Conservation (phyloP, 345 rosid species). For the Reutealis trisperma region DNA sequence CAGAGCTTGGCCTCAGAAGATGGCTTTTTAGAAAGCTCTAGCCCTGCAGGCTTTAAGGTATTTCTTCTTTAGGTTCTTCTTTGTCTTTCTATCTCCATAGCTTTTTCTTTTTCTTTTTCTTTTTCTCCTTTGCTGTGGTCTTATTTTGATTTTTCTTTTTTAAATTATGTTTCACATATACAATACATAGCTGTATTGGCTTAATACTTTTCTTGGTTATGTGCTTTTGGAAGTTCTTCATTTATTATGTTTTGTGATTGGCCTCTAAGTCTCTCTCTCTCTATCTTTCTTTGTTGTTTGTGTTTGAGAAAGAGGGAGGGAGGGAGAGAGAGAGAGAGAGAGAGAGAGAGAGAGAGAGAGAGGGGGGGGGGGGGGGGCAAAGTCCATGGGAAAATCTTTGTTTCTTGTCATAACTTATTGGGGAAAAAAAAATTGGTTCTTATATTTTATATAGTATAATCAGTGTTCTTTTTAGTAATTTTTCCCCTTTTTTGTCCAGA, state of each 20-base stretch:
- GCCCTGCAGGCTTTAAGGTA: conserved; percentile 91
- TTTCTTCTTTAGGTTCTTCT: conserved; percentile 13
- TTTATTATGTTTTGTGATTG: too few species aligned
- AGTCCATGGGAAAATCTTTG: not conserved
- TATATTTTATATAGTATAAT: not conserved
- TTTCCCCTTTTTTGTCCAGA: conserved; percentile 42
- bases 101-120: not conserved
- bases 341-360: too few species aligned
- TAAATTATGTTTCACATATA: not conserved
- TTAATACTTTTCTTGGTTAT: too few species aligned
- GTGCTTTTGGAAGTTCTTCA: too few species aligned
- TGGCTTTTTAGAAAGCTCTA: conserved; percentile 90
- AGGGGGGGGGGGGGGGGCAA: too few species aligned
- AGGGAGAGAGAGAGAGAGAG: too few species aligned
- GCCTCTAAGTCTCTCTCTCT: too few species aligned
- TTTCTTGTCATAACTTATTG: not conserved
- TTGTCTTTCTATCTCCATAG: not conserved
- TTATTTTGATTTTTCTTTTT: too few species aligned
- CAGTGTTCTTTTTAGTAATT: not conserved
- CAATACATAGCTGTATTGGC: not conserved
- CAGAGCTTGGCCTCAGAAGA: conserved; percentile 90
- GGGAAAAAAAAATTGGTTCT: too few species aligned
- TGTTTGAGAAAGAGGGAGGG: too few species aligned
- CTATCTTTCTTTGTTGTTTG: too few species aligned
- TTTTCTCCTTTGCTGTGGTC: not conserved